These are phyloP conservation scores for Phytophthora chlamydospora DNA, from an alignment of 352 stramenopile genomes.

Conservation along the genomic window DNA sequence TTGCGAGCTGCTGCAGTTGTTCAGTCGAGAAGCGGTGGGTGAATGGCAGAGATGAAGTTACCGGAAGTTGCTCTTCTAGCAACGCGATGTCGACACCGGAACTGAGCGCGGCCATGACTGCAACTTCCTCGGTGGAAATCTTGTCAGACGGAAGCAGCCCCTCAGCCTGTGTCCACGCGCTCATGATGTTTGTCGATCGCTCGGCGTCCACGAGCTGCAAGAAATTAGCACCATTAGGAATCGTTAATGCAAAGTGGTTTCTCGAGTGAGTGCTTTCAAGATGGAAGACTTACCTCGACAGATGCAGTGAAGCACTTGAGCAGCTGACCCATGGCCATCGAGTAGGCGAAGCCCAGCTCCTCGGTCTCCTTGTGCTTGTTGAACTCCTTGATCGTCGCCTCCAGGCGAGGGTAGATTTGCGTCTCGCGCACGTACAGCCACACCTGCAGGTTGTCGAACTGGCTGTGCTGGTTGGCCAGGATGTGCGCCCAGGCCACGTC, in stretches of 20 bases:
- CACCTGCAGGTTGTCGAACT: slow-evolving; percentile 88
- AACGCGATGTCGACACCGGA: slow-evolving; percentile 66
- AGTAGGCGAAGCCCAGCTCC: slow-evolving; percentile 83
- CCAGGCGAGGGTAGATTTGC: slow-evolving; percentile 76
- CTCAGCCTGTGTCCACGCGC: slow-evolving; percentile 37
- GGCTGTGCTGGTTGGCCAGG: slow-evolving; percentile 77
- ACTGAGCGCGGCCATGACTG: slow-evolving; percentile 56
- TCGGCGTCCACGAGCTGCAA: slow-evolving; percentile 56
- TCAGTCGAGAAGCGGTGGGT: slow-evolving; percentile 37
- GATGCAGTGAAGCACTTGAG: slow-evolving; percentile 85
- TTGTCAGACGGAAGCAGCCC: slow-evolving; percentile 33
- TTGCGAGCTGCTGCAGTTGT: slow-evolving; percentile 48
- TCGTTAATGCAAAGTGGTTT: slow-evolving; percentile 7
- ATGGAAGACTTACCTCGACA: slow-evolving; percentile 57
- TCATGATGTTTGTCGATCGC: slow-evolving; percentile 50
- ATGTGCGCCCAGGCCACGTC: slow-evolving; percentile 85
- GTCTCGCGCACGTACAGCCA: slow-evolving; percentile 85
- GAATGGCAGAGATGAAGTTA: slow-evolving; percentile 43
- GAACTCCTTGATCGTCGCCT: slow-evolving; percentile 64
- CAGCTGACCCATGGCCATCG: slow-evolving; percentile 74
- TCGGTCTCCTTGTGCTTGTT: slow-evolving; percentile 67
- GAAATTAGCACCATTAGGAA: background rate
- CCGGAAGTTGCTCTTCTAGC: slow-evolving; percentile 63
- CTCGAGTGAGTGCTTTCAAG: slow-evolving; percentile 1
- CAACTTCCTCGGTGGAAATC: slow-evolving; percentile 55